phyloP scores from a whole-genome alignment of 768 basidiomycete species.

The Lentinula lateritia region DNA sequence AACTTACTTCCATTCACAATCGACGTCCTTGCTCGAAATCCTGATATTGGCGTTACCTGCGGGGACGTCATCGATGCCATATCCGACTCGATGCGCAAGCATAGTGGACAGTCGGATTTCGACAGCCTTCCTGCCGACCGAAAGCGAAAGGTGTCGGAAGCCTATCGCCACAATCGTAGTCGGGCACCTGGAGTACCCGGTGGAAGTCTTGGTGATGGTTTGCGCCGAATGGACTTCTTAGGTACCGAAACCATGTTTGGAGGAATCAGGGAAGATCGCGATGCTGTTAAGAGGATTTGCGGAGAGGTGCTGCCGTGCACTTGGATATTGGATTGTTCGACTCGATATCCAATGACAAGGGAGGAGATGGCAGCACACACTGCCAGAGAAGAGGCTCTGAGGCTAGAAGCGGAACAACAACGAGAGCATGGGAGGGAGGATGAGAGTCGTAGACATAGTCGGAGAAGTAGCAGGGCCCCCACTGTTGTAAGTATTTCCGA shows the following conservation, averaged over 20 bases:
- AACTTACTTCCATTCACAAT: constrained; percentile 52
- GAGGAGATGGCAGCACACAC: neutral
- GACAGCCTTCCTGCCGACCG: constrained; percentile 28
- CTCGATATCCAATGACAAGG: constrained; percentile 5
- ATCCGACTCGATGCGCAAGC: constrained; percentile 41
- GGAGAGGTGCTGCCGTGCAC: constrained; percentile 13
- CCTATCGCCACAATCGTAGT: constrained; percentile 65
- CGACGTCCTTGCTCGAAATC: constrained; percentile 36
- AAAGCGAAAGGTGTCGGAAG: constrained; percentile 38
- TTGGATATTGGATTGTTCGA: neutral
- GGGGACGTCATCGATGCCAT: constrained; percentile 60
- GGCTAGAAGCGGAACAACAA: neutral
- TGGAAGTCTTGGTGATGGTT: constrained; percentile 54
- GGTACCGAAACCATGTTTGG: constrained; percentile 55
- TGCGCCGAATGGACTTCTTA: constrained; percentile 67
- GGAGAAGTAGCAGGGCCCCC: neutral
- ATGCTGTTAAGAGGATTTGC: constrained; percentile 35
- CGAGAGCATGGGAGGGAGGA: neutral
- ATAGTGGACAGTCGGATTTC: constrained; percentile 50
- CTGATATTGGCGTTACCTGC: constrained; percentile 55
- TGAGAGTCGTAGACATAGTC: neutral
- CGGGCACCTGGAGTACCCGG: constrained; percentile 62
- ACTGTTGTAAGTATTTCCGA: neutral
- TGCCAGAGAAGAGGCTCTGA: neutral
- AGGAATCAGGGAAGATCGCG: constrained; percentile 47